Evolutionary conservation across 257 asterid species (phyloP), one percentile per base, ranked within the genome.

Genomic region (Gentiana straminea): DNA sequence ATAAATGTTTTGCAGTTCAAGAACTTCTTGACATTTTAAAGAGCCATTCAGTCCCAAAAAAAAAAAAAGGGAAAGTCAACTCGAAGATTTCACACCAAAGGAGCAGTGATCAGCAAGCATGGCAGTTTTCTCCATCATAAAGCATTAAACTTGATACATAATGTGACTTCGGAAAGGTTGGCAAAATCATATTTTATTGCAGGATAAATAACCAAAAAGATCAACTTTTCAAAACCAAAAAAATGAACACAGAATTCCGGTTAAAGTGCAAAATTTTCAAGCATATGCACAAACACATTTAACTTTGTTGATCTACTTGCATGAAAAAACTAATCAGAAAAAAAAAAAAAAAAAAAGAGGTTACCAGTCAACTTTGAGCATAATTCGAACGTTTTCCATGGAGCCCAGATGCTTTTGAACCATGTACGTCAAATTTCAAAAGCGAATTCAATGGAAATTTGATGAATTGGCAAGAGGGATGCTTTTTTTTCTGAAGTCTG

Each of bases 161-260:
- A 57, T 49, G 62, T 61, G 60, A 47, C 8, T 57, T 51, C 43
- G 5, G 46, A 10, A 12, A 33, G 61, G 63, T 58, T 56, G 33
- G 33, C 1, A 35, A 33, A 32, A 54, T 7, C 33, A 3, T 38
- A 33, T 12, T 32, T 9, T 34, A 44, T 49, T 8, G 48, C 4
- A 47, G 5, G 41, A 64, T 64, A 64, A 60, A 51, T 55, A 69
- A 61, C 44, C 63, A 56, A 56, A 15, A 52, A 54, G 52, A 62
- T 11, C 49, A 49, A 57, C 7, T 35, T 56, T 33, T 39, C 12
- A 51, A 37, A 35, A 49, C 38, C 69, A 36, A 50, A 46, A 32
- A 34, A n/a, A 38, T 52, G n/a, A 7, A 7, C 10, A 24, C 8
- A 12, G 32, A 41, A 35, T 1, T 43, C 36, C 51, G 50, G 46